Evolutionary conservation across 2,329 filamentous ascomycete genomes (phyloP).

Genomic region (Fusarium verticillioides): DNA sequence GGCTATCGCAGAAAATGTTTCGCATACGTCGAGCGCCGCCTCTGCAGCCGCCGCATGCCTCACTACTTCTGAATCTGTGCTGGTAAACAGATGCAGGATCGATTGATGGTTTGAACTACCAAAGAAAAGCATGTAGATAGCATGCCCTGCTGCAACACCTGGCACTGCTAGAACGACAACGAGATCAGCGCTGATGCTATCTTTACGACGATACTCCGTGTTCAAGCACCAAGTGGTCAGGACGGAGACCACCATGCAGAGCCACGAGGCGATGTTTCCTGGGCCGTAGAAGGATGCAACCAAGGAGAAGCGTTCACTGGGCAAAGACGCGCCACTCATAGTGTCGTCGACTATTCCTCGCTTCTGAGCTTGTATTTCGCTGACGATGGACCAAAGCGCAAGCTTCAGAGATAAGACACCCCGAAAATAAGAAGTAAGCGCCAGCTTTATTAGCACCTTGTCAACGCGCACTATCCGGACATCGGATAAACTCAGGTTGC

Average conservation of each 20-base stretch:
- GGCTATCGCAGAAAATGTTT: not conserved
- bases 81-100: not conserved
- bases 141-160: not conserved
- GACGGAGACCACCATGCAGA: not conserved
- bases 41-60: not conserved
- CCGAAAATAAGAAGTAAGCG: not conserved
- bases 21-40: not conserved
- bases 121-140: not conserved
- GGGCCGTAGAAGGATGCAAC: not conserved
- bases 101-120: not conserved
- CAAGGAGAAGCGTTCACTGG: not conserved
- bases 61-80: not conserved
- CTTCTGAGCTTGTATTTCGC: rapidly evolving
- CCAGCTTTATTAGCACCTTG: not conserved
- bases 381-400: rapidly evolving
- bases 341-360: not conserved
- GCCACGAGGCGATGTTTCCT: not conserved
- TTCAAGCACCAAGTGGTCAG: not conserved
- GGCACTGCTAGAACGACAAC: not conserved
- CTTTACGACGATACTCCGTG: not conserved
- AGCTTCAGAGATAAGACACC: not conserved
- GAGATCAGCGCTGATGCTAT: not conserved
- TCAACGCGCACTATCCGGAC: not conserved
- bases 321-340: not conserved
- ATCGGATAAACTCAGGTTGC: not conserved